A percentile compares a stretch with the other conserved stretches of the same genome.
Conservation (phyloP, 768 basidiomycete species). For the Kwoniella pini region DNA sequence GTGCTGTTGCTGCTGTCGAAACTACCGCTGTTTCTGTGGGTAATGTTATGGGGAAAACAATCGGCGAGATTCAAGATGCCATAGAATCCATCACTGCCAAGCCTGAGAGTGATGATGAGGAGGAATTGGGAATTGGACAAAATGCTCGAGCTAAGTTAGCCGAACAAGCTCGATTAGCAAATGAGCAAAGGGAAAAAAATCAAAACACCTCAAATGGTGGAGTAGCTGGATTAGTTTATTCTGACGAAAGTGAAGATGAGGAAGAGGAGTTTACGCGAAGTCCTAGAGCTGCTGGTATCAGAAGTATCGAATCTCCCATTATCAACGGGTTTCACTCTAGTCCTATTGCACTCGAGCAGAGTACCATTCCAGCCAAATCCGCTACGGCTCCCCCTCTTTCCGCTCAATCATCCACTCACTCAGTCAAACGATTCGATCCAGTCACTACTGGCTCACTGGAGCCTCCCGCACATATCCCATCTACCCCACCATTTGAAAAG, state of each 20-base stretch:
- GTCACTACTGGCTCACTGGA: conserved; percentile 19
- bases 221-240: conserved; percentile 53
- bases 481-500: conserved; percentile 22
- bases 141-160: conserved; percentile 54
- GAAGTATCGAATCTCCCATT: neutral
- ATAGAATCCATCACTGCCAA: conserved; percentile 77
- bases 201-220: conserved; percentile 38
- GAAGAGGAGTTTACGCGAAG: conserved; percentile 56
- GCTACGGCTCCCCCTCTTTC: conserved; percentile 1
- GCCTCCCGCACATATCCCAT: conserved; percentile 29
- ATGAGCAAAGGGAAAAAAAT: conserved; percentile 44
- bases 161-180: conserved; percentile 54
- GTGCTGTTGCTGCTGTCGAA: conserved; percentile 21
- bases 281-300: neutral
- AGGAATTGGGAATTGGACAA: conserved; percentile 40
- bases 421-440: neutral
- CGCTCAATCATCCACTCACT: neutral
- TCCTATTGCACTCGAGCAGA: conserved; percentile 3
- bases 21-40: conserved; percentile 24
- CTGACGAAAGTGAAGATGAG: conserved; percentile 60
- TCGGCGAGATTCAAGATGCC: conserved; percentile 86
- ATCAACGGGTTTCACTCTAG: conserved; percentile 14
- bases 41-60: conserved; percentile 74
- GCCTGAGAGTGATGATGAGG: conserved; percentile 53
- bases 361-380: conserved; percentile 6